phyloP scores from a whole-genome alignment of 73 alveolate species.

The Tetrahymena thermophila region DNA sequence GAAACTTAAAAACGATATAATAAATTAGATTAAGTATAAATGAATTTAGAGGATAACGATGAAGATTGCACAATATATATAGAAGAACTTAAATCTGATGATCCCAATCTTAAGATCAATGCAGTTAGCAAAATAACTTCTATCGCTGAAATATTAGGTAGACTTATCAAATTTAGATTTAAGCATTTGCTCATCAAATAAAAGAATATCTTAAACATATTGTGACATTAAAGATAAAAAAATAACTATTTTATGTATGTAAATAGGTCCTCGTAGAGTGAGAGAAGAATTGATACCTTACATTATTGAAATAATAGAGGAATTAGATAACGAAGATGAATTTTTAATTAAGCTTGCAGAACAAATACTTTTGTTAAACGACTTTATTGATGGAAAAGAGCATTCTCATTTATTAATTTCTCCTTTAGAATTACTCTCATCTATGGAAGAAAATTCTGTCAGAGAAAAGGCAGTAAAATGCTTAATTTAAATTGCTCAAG shows the following conservation, averaged over 20 bases:
- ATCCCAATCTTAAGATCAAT: constrained; percentile 31
- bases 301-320: constrained; percentile 37
- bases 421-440: constrained; percentile 30
- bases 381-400: constrained; percentile 4
- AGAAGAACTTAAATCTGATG: constrained; percentile 42
- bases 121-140: constrained; percentile 34
- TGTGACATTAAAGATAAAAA: neutral
- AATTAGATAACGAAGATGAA: constrained; percentile 45
- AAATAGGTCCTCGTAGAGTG: constrained; percentile 16
- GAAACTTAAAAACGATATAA: neutral
- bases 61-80: constrained; percentile 44
- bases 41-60: constrained; percentile 8
- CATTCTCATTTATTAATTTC: constrained; percentile 23
- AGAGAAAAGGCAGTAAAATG: constrained; percentile 43
- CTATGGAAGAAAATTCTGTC: constrained; percentile 43
- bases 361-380: constrained; percentile 9
- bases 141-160: constrained; percentile 25
- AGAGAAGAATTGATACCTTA: constrained; percentile 28
- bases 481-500: constrained; percentile 22
- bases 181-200: neutral
- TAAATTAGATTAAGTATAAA: neutral
- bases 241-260: neutral
- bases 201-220: neutral
- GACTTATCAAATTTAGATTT: neutral
- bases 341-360: constrained; percentile 34